Evolutionary conservation across 2,329 filamentous ascomycete genomes (phyloP), one percentile per base, ranked within the genome.

Genomic region (Aspergillus sp.): DNA sequence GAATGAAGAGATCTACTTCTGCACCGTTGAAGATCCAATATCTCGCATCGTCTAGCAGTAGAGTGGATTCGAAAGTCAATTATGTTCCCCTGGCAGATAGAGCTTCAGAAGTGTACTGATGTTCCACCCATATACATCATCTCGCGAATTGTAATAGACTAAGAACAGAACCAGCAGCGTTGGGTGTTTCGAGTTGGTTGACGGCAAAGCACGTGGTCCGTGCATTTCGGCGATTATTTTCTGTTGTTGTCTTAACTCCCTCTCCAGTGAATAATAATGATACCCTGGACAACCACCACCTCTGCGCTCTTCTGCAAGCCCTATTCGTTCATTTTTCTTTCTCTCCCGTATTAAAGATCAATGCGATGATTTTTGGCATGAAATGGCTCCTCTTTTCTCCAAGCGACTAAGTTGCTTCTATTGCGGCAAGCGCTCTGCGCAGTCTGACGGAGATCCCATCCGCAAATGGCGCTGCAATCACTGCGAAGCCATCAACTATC

Each of bases 401-500:
- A 71, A 68, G 59, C 68, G 70, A 56, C 67, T 90, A 57, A 74
- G 72, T 53, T 95, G 90, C 76, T 91, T 94, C 74, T 94, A 91
- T 69, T 95, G 90, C 68, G 85, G 86, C 58, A 76, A 77, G 64
- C 81, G 79, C 57, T 86, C 85, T 30, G 74, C 76, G 30, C 74
- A 80, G 48, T 74, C 69, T 54, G 83, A 79, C 59, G 78, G 82
- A 58, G 79, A 80, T 25, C 62, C 65, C 45, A 74, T 81, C 48
- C 77, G 75, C 64, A 78, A 82, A 60, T 95, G 90, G 70, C 74
- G 83, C 41, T 95, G 90, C 69, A 71, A 78, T 17, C 74, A 79
- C 52, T 98, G 93, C 74, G 87, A 93, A 60, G 87, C 90, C 15
- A 83, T 85, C 50, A 98, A 97, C 68, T 87, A 88, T 71, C 75